Base-by-base conservation (phyloP, 1,284 basidiomycete genomes). In the Vanrija humicola region DNA sequence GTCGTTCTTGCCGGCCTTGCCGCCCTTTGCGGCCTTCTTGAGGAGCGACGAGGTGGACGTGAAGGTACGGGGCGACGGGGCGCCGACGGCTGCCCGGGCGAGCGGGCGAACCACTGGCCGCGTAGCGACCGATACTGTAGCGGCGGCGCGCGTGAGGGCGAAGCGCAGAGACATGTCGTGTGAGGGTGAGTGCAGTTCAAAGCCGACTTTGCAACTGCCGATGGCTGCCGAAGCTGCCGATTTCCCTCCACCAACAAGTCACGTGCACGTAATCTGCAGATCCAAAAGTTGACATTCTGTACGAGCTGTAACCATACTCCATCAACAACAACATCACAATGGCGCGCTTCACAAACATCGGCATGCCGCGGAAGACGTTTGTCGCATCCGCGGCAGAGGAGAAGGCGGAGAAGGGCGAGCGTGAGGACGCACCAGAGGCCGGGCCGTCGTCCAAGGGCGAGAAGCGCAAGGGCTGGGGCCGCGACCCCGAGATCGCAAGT, bases 341-440 rank as follows among this genome's bases (percentile, higher is more conserved):
- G 77, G 69, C 75, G 14, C 68, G 77, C 38, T 69, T 76, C 61
- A 78, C 77, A 10, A 73, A 71, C 19, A 76, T 78, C 40, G 75
- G 75, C 14, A 69, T 77, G 67, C 65, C 71, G 38, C 66, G 68
- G 38, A 73, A 74, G 59, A 67, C 63, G 25, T 74, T 73, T 49
- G 68, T 76, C 23, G 63, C 68, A 15, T 77, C 76, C 0, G 65
- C 74, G 14, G 71, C 73, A 0, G 70, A 76, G 56, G 75, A 76
- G 54, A 58, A 64, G 38, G 59, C 46, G 40, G 46, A 44, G 34
- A 18, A 48, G 38, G 18, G n/a, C 44, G 48, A 34, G 16, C 19
- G 23, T 15, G 40, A 38, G 3, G 34, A 19, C 23, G 43, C 38
- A 28, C 38, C 14, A 19, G 63, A 61, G 43, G 65, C 64, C 25